Conservation (phyloP, 2,329 filamentous ascomycete genomes). For the Ilyonectria sp. region DNA sequence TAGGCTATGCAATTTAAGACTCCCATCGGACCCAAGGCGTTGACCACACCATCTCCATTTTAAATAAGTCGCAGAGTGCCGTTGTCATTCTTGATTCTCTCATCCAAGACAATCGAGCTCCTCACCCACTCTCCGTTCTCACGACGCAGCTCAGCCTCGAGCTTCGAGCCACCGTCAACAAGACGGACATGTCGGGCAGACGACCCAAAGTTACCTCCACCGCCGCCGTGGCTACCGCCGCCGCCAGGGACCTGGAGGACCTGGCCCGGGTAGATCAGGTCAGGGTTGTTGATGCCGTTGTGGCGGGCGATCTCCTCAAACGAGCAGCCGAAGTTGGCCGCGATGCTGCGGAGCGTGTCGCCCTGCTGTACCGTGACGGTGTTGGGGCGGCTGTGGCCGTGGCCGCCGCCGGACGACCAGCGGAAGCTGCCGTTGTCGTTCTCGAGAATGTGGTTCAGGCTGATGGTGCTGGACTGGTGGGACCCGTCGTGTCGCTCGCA, state of each 20-base stretch:
- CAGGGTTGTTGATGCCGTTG: slow-evolving; percentile 59
- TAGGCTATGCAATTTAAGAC: background rate
- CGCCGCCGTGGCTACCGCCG: slow-evolving; percentile 31
- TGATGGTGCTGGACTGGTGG: slow-evolving; percentile 53
- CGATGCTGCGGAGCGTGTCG: slow-evolving; percentile 59
- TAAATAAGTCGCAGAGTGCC: slow-evolving; percentile 44
- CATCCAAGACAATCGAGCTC: slow-evolving; percentile 52
- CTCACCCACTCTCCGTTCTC: slow-evolving; percentile 50
- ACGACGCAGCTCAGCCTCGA: slow-evolving; percentile 52
- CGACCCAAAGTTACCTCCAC: slow-evolving; percentile 51
- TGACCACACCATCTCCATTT: background rate
- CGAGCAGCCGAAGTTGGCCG: slow-evolving; percentile 48
- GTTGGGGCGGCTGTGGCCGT: slow-evolving; percentile 37
- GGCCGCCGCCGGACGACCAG: slow-evolving; percentile 45
- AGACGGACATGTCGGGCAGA: slow-evolving; percentile 56
- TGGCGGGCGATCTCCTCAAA: slow-evolving; percentile 58
- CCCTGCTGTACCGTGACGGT: slow-evolving; percentile 58
- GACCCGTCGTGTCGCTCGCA: slow-evolving; percentile 53
- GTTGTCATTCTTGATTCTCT: slow-evolving; percentile 54
- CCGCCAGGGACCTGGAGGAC: slow-evolving; percentile 54
- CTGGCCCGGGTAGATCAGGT: slow-evolving; percentile 61
- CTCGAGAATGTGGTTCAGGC: slow-evolving; percentile 53
- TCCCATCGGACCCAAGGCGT: background rate
- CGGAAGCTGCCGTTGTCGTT: slow-evolving; percentile 57
- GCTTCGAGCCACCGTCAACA: slow-evolving; percentile 52